Percentiles rank a stretch among this genome's conserved stretches.
Evolutionary conservation across 2,329 filamentous ascomycete species (phyloP).

Genomic region (Ceratocystis smalleyi): DNA sequence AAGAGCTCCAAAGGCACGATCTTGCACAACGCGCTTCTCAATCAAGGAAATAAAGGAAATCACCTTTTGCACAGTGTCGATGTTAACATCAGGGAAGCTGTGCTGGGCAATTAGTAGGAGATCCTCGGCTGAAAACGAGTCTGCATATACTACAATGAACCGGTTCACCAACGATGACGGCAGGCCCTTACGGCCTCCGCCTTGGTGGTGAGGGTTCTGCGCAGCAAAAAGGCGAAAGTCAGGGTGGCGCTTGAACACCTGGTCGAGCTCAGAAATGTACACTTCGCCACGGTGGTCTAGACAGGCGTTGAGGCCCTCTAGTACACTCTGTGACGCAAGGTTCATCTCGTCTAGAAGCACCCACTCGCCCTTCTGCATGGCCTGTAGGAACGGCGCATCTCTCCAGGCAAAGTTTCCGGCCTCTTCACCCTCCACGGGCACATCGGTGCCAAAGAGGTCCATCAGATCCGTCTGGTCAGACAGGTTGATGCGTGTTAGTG

Average conservation of each 20-base stretch:
- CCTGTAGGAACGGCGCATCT: constrained; percentile 85
- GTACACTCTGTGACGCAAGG: constrained; percentile 84
- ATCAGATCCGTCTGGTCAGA: constrained; percentile 97
- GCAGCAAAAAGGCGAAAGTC: constrained; percentile 91
- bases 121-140: constrained; percentile 71
- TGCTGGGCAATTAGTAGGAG: constrained; percentile 65
- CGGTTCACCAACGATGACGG: constrained; percentile 95
- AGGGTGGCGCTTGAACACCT: constrained; percentile 78
- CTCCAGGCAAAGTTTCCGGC: constrained; percentile 89
- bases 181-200: constrained; percentile 83
- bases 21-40: constrained; percentile 51
- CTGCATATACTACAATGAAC: constrained; percentile 94
- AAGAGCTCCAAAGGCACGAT: constrained; percentile 42
- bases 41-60: constrained; percentile 71
- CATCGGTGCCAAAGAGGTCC: constrained; percentile 92
- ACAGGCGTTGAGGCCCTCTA: constrained; percentile 92
- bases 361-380: constrained; percentile 95
- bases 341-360: constrained; percentile 98
- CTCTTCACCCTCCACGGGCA: constrained; percentile 81
- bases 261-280: constrained; percentile 87
- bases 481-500: constrained; percentile 84
- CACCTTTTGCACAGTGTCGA: constrained; percentile 45
- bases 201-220: constrained; percentile 95
- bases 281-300: constrained; percentile 92
- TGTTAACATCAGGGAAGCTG: constrained; percentile 51